Conservation (phyloP, 495 filamentous ascomycete genomes). For the Penicillium argentinense region DNA sequence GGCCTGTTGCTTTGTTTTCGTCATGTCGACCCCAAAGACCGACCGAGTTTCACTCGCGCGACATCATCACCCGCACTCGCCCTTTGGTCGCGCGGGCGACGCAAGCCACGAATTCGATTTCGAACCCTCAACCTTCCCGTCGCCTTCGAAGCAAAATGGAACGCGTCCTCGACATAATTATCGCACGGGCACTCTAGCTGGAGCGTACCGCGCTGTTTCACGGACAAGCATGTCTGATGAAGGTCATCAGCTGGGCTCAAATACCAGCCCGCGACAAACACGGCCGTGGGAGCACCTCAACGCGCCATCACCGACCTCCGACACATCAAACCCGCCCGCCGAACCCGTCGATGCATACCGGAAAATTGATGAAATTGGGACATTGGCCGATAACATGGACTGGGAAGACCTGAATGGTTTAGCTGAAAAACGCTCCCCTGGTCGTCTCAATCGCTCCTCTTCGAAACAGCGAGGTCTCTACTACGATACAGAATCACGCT, state of each 20-base stretch:
- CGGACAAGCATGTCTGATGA: slow-evolving; percentile 24
- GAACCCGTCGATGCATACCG: slow-evolving; percentile 46
- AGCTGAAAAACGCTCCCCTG: slow-evolving; percentile 8
- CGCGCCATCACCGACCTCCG: slow-evolving; percentile 20
- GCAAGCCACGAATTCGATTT: slow-evolving; percentile 28
- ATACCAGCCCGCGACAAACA: slow-evolving; percentile 21
- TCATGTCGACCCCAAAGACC: slow-evolving; percentile 8
- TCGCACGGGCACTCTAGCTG: slow-evolving; percentile 39
- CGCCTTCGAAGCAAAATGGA: slow-evolving; percentile 28
- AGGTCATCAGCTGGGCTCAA: slow-evolving; percentile 14
- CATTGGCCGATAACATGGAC: slow-evolving; percentile 35
- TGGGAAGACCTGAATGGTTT: slow-evolving; percentile 28
- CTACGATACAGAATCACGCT: slow-evolving; percentile 2
- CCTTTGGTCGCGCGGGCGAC: slow-evolving; percentile 37
- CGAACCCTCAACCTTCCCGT: slow-evolving; percentile 30
- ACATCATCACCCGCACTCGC: slow-evolving; percentile 30
- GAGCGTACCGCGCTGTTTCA: slow-evolving; percentile 35
- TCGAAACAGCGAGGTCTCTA: slow-evolving; percentile 20
- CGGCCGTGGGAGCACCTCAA: slow-evolving; percentile 5
- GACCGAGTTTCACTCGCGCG: slow-evolving; percentile 25
- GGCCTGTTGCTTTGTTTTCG: not conserved
- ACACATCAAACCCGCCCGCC: slow-evolving; percentile 42
- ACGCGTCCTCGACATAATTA: slow-evolving; percentile 31
- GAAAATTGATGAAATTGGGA: slow-evolving; percentile 45
- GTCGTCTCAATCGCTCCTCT: slow-evolving; percentile 27